Evolutionary conservation across 2,329 filamentous ascomycete genomes (phyloP), one percentile per base, ranked within the genome.

Genomic region (Stenocarpella maydis): DNA sequence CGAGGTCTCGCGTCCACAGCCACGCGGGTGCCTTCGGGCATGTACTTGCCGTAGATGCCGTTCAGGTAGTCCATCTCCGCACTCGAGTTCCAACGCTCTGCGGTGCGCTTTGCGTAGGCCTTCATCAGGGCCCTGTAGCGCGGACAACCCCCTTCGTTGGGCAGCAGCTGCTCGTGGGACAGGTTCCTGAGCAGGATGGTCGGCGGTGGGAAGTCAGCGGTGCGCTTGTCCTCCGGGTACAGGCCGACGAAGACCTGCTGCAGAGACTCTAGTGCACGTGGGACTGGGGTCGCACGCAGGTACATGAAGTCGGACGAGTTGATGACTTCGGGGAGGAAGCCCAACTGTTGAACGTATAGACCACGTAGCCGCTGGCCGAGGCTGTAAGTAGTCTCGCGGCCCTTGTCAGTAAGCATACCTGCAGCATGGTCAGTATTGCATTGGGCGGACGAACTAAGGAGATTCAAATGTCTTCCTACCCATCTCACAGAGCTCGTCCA

Each of bases 41-140:
- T 97, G 89, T 92, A 97, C 78, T 92, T 94, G 43, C 91, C 90
- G 66, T 95, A 89, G 70, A 92, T 81, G 71, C 87, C 90, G 75
- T 92, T 94, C 28, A 98, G 82, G 77, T 97, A 95, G 39, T 87
- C 86, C 90, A 98, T 95, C 70, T 98, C 93, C 17, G 91, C 86
- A 0, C 91, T 88, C 43, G 86, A 81, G 77, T 95, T 95, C 92
- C 92, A 95, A 75, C 88, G 86, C 47, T 89, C 85, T 10, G 92
- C 91, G 7, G 92, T 86, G 50, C 91, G 86, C 76, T 92, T 85
- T 5, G 92, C 91, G 78, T 94, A 95, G 4, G 91, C 89, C 37
- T 89, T 84, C 1, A 90, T 85, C 14, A 96, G 84, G 69, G 89
- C 87, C 49, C 89, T 88, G 77, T 95, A 93, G 34, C 93, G 87